Evolutionary conservation across 139 green algal species (phyloP), one percentile per base, ranked within the genome.

Genomic region (Pleodorina starrii): DNA sequence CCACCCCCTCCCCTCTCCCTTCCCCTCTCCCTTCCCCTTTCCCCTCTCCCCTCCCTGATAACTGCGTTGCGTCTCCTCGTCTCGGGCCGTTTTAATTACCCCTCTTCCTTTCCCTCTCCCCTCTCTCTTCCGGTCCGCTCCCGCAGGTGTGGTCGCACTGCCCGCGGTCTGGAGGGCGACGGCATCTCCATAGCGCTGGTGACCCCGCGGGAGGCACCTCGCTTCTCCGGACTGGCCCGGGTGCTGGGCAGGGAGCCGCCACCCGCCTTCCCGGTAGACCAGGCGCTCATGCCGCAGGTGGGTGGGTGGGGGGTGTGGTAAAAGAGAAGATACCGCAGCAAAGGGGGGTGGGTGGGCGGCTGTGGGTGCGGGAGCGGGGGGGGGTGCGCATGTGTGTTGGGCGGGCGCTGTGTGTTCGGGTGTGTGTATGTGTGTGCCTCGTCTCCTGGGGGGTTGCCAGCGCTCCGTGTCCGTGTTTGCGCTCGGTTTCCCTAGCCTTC

Each of bases 131-230:
- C n/a, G n/a, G n/a, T n/a, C n/a, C n/a, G n/a, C n/a, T n/a, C n/a
- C n/a, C 40, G 2, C 83, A 88, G 83, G 63, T 88, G 83, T 16
- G 93, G 91, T 3, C 96, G 98, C 44, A 99, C 98, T 10, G 98
- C 94, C 1, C 92, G 98, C n/a, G 90, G 79, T 27, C 96, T 93
- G 0, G 91, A 88, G 0, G 87, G 51, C 1, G 95, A 97, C 46
- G 98, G 98, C 29, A 79, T 97, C 21, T 90, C 88, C 80, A 84
- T 99, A 0, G 92, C 93, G 0, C 86, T 99, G 32, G 96, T 99
- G 5, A 92, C 92, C 0, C 97, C 97, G 0, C 89, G 91, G 25
- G 97, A 99, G 89, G 80, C 92, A 0, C 54, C 86, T n/a, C 89
- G 96, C 12, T 97, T 91, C 88, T 21, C 69, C 6, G 89, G 90